phyloP scores from a whole-genome alignment of 2,329 filamentous ascomycete genomes.

The Aspergillus sp. region DNA sequence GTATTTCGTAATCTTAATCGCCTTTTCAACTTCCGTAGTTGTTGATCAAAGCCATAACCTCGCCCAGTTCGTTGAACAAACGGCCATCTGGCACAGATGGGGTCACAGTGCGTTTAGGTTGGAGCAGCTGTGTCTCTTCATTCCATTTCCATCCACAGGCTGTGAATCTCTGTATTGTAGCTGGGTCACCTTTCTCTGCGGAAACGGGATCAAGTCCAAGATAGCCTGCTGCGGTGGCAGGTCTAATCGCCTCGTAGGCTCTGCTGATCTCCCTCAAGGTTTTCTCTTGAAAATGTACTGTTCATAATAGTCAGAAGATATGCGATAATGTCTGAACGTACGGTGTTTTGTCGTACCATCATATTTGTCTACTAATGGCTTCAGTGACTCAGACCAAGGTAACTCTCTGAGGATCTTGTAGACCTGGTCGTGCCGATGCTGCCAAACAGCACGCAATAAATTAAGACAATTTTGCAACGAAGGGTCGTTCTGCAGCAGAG shows the following conservation, averaged over 20 bases:
- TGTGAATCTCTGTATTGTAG: slow-evolving; percentile 27
- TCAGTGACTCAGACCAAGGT: slow-evolving; percentile 29
- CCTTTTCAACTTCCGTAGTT: slow-evolving; percentile 19
- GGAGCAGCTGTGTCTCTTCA: slow-evolving; percentile 25
- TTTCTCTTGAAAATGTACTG: slow-evolving; percentile 35
- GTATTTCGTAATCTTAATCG: not conserved
- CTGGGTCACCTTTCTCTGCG: slow-evolving; percentile 21
- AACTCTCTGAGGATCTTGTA: slow-evolving; percentile 29
- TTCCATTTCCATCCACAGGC: slow-evolving; percentile 37
- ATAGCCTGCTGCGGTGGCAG: slow-evolving; percentile 29
- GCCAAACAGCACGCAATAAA: slow-evolving; percentile 35
- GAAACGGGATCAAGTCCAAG: slow-evolving; percentile 28
- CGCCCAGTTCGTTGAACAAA: slow-evolving; percentile 23
- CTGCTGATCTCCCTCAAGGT: slow-evolving; percentile 33
- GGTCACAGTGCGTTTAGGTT: slow-evolving; percentile 25
- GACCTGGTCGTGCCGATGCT: slow-evolving; percentile 30
- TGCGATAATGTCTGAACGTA: not conserved
- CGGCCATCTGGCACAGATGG: slow-evolving; percentile 7
- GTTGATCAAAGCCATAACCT: slow-evolving; percentile 29
- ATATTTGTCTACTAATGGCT: slow-evolving; percentile 28
- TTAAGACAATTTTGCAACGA: slow-evolving; percentile 31
- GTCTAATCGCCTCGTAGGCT: slow-evolving; percentile 37
- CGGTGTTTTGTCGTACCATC: slow-evolving; percentile 23
- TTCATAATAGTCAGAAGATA: not conserved
- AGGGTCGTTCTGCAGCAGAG: slow-evolving; percentile 22